Conservation (phyloP, 805 yeast genomes). For the Ascoidea rubescens region DNA sequence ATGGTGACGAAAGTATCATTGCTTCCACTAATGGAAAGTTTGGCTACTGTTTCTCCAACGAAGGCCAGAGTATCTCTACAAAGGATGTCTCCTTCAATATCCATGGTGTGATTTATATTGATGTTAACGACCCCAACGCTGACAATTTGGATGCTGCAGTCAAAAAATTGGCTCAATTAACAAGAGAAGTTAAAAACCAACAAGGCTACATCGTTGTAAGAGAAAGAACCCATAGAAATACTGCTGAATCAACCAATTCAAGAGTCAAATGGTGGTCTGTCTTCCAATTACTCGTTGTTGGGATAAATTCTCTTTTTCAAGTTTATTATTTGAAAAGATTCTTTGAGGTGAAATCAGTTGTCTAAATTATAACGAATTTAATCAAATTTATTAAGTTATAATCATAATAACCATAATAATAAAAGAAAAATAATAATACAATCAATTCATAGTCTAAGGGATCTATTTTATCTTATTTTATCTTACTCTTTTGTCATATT, state of each 20-base stretch:
- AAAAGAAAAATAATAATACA: no score
- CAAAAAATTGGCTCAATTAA: slow-evolving; percentile 55
- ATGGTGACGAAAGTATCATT: slow-evolving; percentile 63
- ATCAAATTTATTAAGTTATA: no score
- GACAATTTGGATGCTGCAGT: slow-evolving; percentile 80
- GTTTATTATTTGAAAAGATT: slow-evolving; percentile 87
- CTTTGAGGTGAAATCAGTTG: slow-evolving; percentile 87
- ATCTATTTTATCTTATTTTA: no score
- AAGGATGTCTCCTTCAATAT: slow-evolving; percentile 92
- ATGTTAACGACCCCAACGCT: slow-evolving; percentile 57
- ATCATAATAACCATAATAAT: no score
- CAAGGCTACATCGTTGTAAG: slow-evolving; percentile 84
- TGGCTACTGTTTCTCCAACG: slow-evolving; percentile 86
- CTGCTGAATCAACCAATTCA: slow-evolving; percentile 94
- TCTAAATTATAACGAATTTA: slow-evolving; percentile 24
- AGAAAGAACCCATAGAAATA: slow-evolving; percentile 95
- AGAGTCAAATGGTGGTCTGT: slow-evolving; percentile 98
- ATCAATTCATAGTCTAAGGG: no score
- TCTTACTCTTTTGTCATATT: no score
- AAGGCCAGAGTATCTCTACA: slow-evolving; percentile 52
- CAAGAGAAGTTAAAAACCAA: slow-evolving; percentile 84
- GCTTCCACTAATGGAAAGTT: slow-evolving; percentile 63
- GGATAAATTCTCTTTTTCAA: slow-evolving; percentile 80
- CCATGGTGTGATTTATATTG: slow-evolving; percentile 83
- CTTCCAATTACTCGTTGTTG: slow-evolving; percentile 79